phyloP scores from a whole-genome alignment of 495 filamentous ascomycete species.

The Aspergillus panamensis region DNA sequence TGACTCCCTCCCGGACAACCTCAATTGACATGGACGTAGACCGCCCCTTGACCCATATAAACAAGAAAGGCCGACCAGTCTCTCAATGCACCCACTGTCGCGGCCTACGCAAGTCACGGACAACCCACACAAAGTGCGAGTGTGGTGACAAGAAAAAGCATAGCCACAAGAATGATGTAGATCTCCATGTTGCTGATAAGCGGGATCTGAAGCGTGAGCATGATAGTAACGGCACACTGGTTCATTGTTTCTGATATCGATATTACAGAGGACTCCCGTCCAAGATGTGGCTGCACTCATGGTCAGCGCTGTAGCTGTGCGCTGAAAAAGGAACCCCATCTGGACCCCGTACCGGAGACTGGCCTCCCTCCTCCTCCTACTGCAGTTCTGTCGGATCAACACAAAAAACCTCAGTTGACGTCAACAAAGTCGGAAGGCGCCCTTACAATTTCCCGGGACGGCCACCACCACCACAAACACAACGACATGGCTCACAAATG shows the following conservation, averaged over 20 bases:
- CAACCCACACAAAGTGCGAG: slow-evolving; percentile 94
- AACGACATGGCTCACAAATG: slow-evolving; percentile 81
- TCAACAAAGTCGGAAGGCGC: slow-evolving; percentile 80
- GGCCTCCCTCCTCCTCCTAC: slow-evolving; percentile 42
- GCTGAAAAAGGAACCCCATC: slow-evolving; percentile 80
- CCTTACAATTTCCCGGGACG: slow-evolving; percentile 84
- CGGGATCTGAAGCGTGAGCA: slow-evolving; percentile 61
- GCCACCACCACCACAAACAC: slow-evolving; percentile 91
- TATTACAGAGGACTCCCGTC: slow-evolving; percentile 57
- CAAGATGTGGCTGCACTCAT: slow-evolving; percentile 81
- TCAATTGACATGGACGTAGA: slow-evolving; percentile 52
- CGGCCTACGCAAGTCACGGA: slow-evolving; percentile 92
- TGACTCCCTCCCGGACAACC: slow-evolving; percentile 19
- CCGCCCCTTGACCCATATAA: slow-evolving; percentile 90
- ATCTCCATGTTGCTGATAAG: slow-evolving; percentile 54
- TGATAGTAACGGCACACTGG: slow-evolving; percentile 34
- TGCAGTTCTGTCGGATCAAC: slow-evolving; percentile 46
- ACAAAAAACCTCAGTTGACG: slow-evolving; percentile 67
- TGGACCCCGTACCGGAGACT: slow-evolving; percentile 70
- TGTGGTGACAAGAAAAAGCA: slow-evolving; percentile 82
- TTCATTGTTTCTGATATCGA: slow-evolving; percentile 38
- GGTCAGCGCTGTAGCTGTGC: slow-evolving; percentile 90
- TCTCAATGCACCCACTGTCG: slow-evolving; percentile 98
- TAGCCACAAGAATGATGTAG: slow-evolving; percentile 60
- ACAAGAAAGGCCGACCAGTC: slow-evolving; percentile 97